Conservation (phyloP, 768 basidiomycete species). For the Lepiota venenata region DNA sequence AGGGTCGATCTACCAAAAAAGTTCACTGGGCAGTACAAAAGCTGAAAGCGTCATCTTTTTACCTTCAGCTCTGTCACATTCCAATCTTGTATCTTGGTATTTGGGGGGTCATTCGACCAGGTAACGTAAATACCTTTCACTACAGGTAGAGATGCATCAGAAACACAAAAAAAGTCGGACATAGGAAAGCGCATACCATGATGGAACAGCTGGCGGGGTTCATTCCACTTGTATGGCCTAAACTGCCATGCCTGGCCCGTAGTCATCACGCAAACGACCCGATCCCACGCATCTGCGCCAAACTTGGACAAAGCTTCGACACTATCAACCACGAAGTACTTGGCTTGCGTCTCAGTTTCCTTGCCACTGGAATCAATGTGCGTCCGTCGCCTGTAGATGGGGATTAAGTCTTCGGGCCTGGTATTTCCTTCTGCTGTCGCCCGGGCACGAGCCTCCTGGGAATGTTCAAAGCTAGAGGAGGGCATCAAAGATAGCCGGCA, state of each 20-base stretch:
- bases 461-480: conserved; percentile 60
- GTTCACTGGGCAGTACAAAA: not conserved
- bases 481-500: not conserved
- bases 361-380: conserved; percentile 62
- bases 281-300: conserved; percentile 91
- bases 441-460: conserved; percentile 69
- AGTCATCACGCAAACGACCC: conserved; percentile 97
- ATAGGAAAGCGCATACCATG: conserved; percentile 55
- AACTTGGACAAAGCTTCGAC: conserved; percentile 93
- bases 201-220: conserved; percentile 89
- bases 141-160: conserved; percentile 24
- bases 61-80: conserved; percentile 95
- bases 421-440: conserved; percentile 68
- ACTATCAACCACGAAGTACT: conserved; percentile 89
- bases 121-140: conserved; percentile 95
- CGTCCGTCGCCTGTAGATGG: conserved; percentile 85
- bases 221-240: conserved; percentile 93
- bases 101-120: conserved; percentile 92
- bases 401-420: conserved; percentile 77
- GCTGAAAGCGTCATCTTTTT: conserved; percentile 13
- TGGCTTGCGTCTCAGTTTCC: conserved; percentile 51
- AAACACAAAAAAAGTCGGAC: not conserved
- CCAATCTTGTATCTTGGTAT: conserved; percentile 91
- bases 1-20: conserved; percentile 71
- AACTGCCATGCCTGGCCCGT: conserved; percentile 99